A percentile compares a stretch with the other conserved stretches of the same genome.
phyloP scores from a whole-genome alignment of 208 protist species.

The Leishmania guyanensis region DNA sequence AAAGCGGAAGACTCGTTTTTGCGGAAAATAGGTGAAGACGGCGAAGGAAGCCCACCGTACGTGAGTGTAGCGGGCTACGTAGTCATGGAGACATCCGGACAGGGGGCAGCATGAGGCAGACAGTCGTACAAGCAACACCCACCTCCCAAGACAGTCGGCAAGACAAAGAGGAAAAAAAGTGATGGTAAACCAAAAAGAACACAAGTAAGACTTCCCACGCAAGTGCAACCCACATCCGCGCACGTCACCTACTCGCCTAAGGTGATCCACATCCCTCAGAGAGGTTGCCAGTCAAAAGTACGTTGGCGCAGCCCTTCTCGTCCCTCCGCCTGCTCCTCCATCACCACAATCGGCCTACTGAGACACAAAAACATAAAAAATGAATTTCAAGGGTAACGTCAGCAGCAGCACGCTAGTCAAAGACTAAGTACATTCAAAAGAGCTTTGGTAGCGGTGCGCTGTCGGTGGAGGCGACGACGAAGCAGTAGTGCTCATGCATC shows the following conservation, averaged over 20 bases:
- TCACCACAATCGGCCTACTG: background rate
- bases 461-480: slow-evolving; percentile 72
- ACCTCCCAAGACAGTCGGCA: background rate
- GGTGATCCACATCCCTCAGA: background rate
- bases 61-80: background rate
- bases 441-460: slow-evolving; percentile 46
- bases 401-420: background rate
- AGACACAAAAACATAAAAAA: background rate
- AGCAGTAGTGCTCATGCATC: slow-evolving; percentile 93
- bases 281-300: background rate
- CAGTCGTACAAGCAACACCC: too few species aligned
- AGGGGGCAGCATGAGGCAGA: background rate
- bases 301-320: background rate
- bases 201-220: background rate
- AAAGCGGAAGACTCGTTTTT: background rate
- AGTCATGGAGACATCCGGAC: background rate
- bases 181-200: background rate
- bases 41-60: background rate
- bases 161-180: background rate
- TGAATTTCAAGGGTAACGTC: background rate
- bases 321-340: background rate
- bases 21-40: background rate
- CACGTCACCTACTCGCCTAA: background rate
- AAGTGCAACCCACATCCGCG: too few species aligned
- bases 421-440: slow-evolving; percentile 19